Conservation (phyloP, 1,284 basidiomycete species). For the Ceratobasidium sp. region DNA sequence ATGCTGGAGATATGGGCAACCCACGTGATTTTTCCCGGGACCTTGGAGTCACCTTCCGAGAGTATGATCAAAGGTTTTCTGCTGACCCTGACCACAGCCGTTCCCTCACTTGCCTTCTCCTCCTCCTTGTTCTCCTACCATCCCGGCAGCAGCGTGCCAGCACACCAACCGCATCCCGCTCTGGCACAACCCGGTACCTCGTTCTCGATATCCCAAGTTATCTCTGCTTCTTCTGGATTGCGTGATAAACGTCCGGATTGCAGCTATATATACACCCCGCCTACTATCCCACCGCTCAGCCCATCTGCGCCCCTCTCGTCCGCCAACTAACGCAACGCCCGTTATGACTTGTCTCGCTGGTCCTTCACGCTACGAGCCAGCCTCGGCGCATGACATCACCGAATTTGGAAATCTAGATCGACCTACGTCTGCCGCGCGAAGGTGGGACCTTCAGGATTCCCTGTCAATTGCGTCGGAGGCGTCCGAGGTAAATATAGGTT, state of each 20-base stretch:
- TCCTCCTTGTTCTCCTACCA: not conserved
- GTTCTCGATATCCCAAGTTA: not conserved
- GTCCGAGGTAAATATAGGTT: not conserved
- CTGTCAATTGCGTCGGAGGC: not conserved
- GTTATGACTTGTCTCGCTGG: slow-evolving; percentile 8
- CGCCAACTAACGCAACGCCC: not conserved
- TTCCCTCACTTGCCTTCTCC: slow-evolving; percentile 10
- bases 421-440: not conserved
- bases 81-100: slow-evolving; percentile 4
- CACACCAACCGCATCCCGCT: not conserved
- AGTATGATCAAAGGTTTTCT: not conserved
- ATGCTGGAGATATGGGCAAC: not conserved
- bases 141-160: not conserved
- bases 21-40: not conserved
- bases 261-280: not conserved
- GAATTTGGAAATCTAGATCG: not conserved
- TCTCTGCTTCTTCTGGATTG: not conserved
- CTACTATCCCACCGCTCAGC: not conserved
- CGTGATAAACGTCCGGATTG: not conserved
- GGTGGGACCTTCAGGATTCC: slow-evolving; percentile 8
- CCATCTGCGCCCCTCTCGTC: not conserved
- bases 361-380: not conserved
- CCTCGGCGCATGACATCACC: slow-evolving; percentile 19
- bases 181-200: not conserved
- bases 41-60: not conserved